Percentiles rank a stretch among this genome's conserved stretches.
These are phyloP conservation scores for Boletus rubescentipes DNA, from an alignment of 768 basidiomycete species.

Conservation along the genomic window DNA sequence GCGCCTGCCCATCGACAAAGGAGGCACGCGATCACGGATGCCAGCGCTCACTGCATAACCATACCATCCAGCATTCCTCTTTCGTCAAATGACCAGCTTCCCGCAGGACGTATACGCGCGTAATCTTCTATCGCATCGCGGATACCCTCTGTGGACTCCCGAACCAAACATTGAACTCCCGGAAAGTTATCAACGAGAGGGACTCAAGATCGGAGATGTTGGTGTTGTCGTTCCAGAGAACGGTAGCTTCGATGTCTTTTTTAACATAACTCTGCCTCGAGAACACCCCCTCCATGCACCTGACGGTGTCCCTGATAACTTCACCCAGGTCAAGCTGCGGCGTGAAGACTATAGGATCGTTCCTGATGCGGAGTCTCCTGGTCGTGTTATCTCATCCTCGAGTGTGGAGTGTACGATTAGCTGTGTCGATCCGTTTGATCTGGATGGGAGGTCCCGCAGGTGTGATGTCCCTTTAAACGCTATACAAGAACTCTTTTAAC, in stretches of 20 bases:
- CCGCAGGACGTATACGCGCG: constrained; percentile 8
- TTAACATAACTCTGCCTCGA: constrained; percentile 31
- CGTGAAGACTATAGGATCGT: background rate
- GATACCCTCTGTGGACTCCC: constrained; percentile 31
- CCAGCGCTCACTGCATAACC: constrained; percentile 37
- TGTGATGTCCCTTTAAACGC: background rate
- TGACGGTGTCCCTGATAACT: constrained; percentile 20
- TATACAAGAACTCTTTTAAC: background rate
- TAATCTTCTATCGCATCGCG: constrained; percentile 10
- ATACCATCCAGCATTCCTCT: too few species aligned
- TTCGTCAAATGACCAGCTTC: background rate
- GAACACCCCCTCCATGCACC: constrained; percentile 18
- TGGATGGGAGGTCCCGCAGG: background rate
- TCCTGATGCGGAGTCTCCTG: background rate
- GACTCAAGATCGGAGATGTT: constrained; percentile 3
- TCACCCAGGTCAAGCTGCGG: constrained; percentile 13
- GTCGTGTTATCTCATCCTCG: background rate
- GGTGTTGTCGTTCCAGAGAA: constrained; percentile 22
- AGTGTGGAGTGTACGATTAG: background rate
- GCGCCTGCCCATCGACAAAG: too few species aligned
- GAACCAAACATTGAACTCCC: constrained; percentile 23
- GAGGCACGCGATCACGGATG: too few species aligned
- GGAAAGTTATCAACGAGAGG: constrained; percentile 18
- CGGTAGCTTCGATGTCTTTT: constrained; percentile 32
- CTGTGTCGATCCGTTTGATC: background rate